Conservation (phyloP, 2,329 filamentous ascomycete genomes). For the Colletotrichum sp. region DNA sequence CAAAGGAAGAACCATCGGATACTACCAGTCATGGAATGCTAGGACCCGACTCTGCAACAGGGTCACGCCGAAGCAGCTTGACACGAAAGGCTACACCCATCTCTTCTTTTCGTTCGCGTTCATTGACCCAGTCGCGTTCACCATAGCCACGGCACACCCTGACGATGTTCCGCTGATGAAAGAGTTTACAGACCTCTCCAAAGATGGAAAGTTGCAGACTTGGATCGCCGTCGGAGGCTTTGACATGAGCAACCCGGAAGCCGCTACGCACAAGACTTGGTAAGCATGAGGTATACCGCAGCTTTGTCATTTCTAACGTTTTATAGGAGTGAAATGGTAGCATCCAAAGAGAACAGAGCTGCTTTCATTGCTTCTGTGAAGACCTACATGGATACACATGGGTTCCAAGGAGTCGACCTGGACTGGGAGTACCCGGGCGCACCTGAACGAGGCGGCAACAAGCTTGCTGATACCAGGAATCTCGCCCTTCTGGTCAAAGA, state of each 20-base stretch:
- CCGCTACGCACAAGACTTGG: not conserved
- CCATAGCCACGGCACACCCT: not conserved
- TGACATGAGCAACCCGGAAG: not conserved
- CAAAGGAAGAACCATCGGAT: not conserved
- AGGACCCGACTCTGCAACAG: not conserved
- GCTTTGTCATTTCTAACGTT: not conserved
- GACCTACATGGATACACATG: not conserved
- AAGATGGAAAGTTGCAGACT: not conserved
- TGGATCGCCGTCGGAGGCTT: not conserved
- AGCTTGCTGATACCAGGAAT: not conserved
- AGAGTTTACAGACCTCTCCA: conserved; percentile 33
- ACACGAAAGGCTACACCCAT: not conserved
- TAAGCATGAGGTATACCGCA: fast-evolving
- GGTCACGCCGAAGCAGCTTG: not conserved
- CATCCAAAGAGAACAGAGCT: not conserved
- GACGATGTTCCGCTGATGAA: not conserved
- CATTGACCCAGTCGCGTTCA: not conserved
- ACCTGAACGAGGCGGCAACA: not conserved
- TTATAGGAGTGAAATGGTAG: not conserved
- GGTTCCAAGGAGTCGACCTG: not conserved
- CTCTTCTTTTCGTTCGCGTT: not conserved
- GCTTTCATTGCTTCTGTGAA: not conserved
- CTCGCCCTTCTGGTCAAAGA: not conserved
- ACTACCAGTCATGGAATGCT: not conserved
- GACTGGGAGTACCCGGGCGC: not conserved